Conservation (phyloP, 73 alveolate species). For the Diophrys appendiculata region DNA sequence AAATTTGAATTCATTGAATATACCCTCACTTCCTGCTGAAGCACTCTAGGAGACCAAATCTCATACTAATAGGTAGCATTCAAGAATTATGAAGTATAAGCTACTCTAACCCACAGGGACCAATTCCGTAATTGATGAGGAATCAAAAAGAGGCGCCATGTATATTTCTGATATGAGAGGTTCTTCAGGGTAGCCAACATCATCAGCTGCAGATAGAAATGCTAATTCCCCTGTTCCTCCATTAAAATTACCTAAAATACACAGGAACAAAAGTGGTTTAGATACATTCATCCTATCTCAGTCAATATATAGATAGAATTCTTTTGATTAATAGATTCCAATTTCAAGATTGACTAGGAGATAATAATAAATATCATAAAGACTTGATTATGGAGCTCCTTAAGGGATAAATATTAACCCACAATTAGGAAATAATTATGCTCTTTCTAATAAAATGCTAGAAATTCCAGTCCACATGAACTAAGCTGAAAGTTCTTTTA, state of each 20-base stretch:
- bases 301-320: not conserved
- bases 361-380: constrained; percentile 16
- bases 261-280: not conserved
- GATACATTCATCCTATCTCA: not conserved
- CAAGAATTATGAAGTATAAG: not conserved
- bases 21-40: not conserved
- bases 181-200: not conserved
- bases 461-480: not conserved
- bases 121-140: not conserved
- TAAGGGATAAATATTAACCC: too few species aligned
- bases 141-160: not conserved
- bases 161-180: too few species aligned
- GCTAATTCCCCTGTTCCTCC: not conserved
- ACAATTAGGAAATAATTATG: not conserved
- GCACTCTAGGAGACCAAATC: not conserved
- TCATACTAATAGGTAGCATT: not conserved
- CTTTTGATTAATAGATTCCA: constrained; percentile 36
- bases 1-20: too few species aligned
- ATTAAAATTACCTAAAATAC: not conserved
- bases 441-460: not conserved
- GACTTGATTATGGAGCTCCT: constrained; percentile 42
- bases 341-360: constrained; percentile 18
- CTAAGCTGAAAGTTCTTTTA: not conserved
- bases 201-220: not conserved
- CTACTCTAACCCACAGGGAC: not conserved